Base-by-base conservation (phyloP, 1,139 yeast species). In the Kurtzmaniella natalensis region DNA sequence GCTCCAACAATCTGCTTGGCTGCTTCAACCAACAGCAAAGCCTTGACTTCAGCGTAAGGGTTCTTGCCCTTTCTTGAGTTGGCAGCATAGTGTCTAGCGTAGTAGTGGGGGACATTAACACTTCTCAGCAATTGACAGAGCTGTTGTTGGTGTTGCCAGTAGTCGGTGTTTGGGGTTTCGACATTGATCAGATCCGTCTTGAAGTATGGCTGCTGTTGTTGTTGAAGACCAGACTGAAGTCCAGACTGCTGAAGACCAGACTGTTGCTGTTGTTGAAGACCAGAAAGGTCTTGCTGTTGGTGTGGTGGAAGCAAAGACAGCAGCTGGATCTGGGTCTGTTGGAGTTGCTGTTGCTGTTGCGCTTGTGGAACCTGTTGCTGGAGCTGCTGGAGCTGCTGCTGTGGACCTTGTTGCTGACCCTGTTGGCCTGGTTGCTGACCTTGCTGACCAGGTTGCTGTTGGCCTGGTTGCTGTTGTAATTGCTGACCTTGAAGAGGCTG, bases 81-180 rank as follows among this genome's bases (percentile, higher is more conserved):
- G 38, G 86, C 75, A 2, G 97, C 97, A 37, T 94, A 94, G 48
- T 84, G 85, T 43, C 96, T 75, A 3, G 98, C 98, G 59, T 88
- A 92, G 46, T 75, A 83, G 59, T 92, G 96, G 7, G 96, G 88
- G 28, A 76, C 61, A 41, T 65, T 71, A 11, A 89, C 76, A 43
- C 76, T 78, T 57, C 95, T 73, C 5, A 96, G 84, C 29, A 85
- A 60, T 42, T 81, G 87, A 22, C 81, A 84, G 44, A 92, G 70
- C 54, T 83, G 94, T 37, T 75, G 65, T 61, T 92, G 98, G 50
- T 88, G 88, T 55, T 83, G 87, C 96, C 96, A 88, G 53, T 78
- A 78, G 5, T 75, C 61, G 11, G 86, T 71, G 35, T 66, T 64
- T 14, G 78, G 58, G 51, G 64, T 59, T 44, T 78, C 59, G 50